Evolutionary conservation across 2,329 filamentous ascomycete genomes (phyloP).

Genomic region (Lecanicillium sp.): DNA sequence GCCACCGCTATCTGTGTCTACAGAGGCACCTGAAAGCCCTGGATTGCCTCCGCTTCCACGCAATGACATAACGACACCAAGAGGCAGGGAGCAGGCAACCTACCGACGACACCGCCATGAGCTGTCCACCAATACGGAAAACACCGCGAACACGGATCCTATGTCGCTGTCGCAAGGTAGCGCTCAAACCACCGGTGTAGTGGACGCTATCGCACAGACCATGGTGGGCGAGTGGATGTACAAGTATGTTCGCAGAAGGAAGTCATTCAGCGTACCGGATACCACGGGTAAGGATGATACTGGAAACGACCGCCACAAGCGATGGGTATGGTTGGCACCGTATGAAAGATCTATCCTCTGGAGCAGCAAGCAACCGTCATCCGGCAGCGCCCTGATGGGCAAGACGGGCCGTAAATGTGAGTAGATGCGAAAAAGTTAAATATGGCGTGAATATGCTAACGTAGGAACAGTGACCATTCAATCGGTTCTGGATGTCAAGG

Average conservation of each 20-base stretch:
- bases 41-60: constrained; percentile 63
- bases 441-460: constrained; percentile 21
- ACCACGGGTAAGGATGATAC: constrained; percentile 59
- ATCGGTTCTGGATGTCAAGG: constrained; percentile 93
- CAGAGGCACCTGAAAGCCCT: constrained; percentile 61
- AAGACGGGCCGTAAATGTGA: constrained; percentile 92
- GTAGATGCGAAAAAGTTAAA: constrained; percentile 31
- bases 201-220: constrained; percentile 93
- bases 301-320: constrained; percentile 76
- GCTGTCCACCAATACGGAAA: constrained; percentile 51
- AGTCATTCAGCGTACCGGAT: constrained; percentile 79
- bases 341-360: constrained; percentile 95
- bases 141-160: constrained; percentile 35
- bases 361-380: constrained; percentile 95
- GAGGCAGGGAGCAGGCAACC: constrained; percentile 32
- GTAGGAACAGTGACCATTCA: constrained; percentile 70
- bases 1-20: constrained; percentile 59
- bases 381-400: constrained; percentile 79
- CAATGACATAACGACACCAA: constrained; percentile 62
- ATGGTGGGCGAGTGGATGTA: constrained; percentile 99
- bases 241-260: constrained; percentile 80
- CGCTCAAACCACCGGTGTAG: constrained; percentile 68
- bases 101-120: constrained; percentile 47
- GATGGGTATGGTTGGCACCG: constrained; percentile 97
- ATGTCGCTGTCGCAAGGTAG: constrained; percentile 44